These are phyloP conservation scores for Didymella lethalis DNA, from an alignment of 2,329 filamentous ascomycete species.

Conservation along the genomic window DNA sequence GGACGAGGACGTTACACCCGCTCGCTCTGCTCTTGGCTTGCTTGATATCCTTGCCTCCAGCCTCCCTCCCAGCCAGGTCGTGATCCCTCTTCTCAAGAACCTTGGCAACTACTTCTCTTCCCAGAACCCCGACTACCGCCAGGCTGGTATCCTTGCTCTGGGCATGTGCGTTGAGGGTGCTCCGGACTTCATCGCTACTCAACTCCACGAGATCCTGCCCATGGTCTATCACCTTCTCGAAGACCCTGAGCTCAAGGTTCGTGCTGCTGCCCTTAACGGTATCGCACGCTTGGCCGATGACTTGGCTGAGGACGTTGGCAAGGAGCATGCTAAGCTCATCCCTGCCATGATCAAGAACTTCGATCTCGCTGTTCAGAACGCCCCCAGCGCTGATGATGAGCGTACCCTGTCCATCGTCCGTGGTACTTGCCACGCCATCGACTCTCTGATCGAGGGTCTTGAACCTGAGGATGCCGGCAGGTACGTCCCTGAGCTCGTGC, in stretches of 20 bases:
- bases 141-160: constrained; percentile 89
- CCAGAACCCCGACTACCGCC: constrained; percentile 78
- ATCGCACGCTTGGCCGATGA: constrained; percentile 92
- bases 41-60: constrained; percentile 89
- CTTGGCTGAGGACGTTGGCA: constrained; percentile 85
- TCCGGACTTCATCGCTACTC: constrained; percentile 95
- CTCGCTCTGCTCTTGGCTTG: constrained; percentile 82
- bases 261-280: constrained; percentile 85
- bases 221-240: constrained; percentile 82
- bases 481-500: constrained; percentile 84
- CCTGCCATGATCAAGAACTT: constrained; percentile 87
- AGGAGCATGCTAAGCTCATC: constrained; percentile 85
- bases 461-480: constrained; percentile 80
- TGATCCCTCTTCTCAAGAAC: constrained; percentile 88
- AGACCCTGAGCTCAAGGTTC: constrained; percentile 83
- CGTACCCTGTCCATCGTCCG: constrained; percentile 87
- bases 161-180: constrained; percentile 96
- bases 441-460: constrained; percentile 86
- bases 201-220: constrained; percentile 85
- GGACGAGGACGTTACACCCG: constrained; percentile 86
- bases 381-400: constrained; percentile 69
- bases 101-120: constrained; percentile 82
- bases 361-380: constrained; percentile 76
- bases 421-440: constrained; percentile 86
- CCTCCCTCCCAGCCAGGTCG: constrained; percentile 90